A percentile compares a stretch with the other conserved stretches of the same genome.
These are phyloP conservation scores for Taphrina pruni DNA, from an alignment of 1,139 yeast genomes.

Conservation along the genomic window DNA sequence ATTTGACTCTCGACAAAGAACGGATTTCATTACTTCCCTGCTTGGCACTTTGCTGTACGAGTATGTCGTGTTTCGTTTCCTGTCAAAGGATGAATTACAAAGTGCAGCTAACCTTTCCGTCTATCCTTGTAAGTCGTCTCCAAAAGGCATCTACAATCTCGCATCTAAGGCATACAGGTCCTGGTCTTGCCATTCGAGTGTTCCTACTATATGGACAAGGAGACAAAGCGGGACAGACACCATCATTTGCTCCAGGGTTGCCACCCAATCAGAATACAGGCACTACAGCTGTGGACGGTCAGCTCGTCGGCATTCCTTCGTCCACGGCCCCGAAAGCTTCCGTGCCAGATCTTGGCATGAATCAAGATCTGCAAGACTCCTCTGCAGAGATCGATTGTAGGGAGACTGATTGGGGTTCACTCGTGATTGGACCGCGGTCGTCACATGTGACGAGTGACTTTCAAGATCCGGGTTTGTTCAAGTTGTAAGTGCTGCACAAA, in stretches of 20 bases:
- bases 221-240: background rate
- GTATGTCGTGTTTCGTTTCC: conserved; percentile 12
- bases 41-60: conserved; percentile 8
- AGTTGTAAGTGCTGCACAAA: background rate
- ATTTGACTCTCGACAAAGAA: conserved; percentile 4
- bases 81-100: conserved; percentile 12
- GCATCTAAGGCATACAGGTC: background rate
- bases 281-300: background rate
- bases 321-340: background rate
- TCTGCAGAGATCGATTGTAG: background rate
- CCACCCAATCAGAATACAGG: background rate
- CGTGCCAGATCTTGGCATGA: background rate
- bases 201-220: conserved; percentile 7
- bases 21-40: conserved; percentile 9
- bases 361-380: background rate
- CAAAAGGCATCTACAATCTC: background rate
- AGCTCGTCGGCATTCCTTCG: background rate
- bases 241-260: background rate
- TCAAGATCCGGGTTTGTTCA: conserved; percentile 3
- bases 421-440: conserved; percentile 12
- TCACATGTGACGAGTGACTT: background rate
- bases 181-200: conserved; percentile 4
- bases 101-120: conserved; percentile 9
- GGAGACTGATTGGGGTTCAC: conserved; percentile 14
- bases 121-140: background rate